A percentile compares a stretch with the other conserved stretches of the same genome.
Conservation (phyloP, 352 stramenopile genomes). For the Phytophthora hibernalis region DNA sequence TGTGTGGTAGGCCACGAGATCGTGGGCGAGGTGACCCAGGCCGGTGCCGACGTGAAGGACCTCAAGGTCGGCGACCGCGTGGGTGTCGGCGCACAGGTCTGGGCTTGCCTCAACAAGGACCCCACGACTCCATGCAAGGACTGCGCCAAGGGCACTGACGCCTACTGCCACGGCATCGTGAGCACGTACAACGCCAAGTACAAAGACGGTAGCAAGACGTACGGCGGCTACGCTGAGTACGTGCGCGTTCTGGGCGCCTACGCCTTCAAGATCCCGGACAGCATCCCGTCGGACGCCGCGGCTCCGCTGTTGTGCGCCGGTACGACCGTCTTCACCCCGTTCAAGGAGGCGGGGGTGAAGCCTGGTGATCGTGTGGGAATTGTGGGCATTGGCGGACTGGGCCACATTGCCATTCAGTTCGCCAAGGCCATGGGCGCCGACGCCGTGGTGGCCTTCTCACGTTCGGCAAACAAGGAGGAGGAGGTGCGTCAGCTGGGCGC, state of each 20-base stretch:
- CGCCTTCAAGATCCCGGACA: conserved; percentile 79
- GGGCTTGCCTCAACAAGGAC: conserved; percentile 66
- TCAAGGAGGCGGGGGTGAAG: conserved; percentile 60
- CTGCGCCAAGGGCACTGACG: conserved; percentile 62
- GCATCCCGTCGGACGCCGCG: conserved; percentile 56
- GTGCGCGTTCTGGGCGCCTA: conserved; percentile 72
- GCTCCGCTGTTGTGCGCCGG: conserved; percentile 87
- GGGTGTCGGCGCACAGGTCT: conserved; percentile 82
- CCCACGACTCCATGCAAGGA: conserved; percentile 52
- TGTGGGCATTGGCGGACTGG: conserved; percentile 86
- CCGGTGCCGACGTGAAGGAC: conserved; percentile 52
- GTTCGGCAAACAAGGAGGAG: conserved; percentile 61
- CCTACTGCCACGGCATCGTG: conserved; percentile 60
- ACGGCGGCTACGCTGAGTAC: conserved; percentile 76
- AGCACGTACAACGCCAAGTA: conserved; percentile 64
- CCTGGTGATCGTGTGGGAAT: conserved; percentile 66
- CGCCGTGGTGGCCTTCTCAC: conserved; percentile 72
- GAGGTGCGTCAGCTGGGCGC: conserved; percentile 65
- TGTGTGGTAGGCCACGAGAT: conserved; percentile 65
- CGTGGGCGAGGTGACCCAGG: conserved; percentile 52
- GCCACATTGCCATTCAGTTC: conserved; percentile 88
- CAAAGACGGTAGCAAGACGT: conserved; percentile 46
- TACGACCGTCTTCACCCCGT: conserved; percentile 80
- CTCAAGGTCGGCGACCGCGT: conserved; percentile 79
- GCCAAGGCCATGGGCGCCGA: conserved; percentile 68